phyloP scores from a whole-genome alignment of 331 rosid genomes.

The Ulmus americana region DNA sequence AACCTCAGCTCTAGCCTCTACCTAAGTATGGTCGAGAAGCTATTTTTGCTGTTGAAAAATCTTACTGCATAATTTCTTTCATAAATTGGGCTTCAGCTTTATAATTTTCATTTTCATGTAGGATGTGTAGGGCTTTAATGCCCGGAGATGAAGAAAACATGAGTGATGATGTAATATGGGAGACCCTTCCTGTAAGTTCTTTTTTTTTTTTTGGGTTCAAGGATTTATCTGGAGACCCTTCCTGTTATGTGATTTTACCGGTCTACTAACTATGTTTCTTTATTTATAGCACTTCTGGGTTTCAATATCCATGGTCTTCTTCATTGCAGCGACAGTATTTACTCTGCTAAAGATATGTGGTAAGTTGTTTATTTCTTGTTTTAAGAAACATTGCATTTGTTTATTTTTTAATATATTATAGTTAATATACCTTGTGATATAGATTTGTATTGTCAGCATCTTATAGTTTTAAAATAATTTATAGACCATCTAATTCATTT shows the following conservation, averaged over 20 bases:
- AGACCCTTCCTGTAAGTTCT: constrained; percentile 90
- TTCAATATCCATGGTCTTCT: constrained; percentile 94
- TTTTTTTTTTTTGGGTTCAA: constrained; percentile 16
- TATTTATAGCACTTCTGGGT: constrained; percentile 94
- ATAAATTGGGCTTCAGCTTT: neutral
- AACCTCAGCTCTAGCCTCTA: neutral
- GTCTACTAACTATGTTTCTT: constrained; percentile 24
- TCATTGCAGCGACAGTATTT: constrained; percentile 78
- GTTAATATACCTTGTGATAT: neutral
- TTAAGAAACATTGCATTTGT: constrained; percentile 8
- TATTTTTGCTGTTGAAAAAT: too few relatives aligned
- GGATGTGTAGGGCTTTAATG: constrained; percentile 94
- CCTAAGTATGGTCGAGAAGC: too few relatives aligned
- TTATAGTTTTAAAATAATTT: neutral
- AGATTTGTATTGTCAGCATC: neutral
- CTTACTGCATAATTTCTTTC: too few relatives aligned
- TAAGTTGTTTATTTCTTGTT: constrained; percentile 32
- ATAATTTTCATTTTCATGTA: constrained; percentile 26
- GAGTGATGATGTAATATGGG: constrained; percentile 90
- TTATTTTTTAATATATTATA: neutral
- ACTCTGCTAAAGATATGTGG: constrained; percentile 86
- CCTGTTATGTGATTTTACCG: neutral
- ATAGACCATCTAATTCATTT: neutral
- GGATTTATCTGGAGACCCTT: constrained; percentile 8
- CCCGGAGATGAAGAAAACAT: constrained; percentile 84